Base-by-base conservation (phyloP, 768 basidiomycete genomes). In the Lactifluus hygrophoroides region DNA sequence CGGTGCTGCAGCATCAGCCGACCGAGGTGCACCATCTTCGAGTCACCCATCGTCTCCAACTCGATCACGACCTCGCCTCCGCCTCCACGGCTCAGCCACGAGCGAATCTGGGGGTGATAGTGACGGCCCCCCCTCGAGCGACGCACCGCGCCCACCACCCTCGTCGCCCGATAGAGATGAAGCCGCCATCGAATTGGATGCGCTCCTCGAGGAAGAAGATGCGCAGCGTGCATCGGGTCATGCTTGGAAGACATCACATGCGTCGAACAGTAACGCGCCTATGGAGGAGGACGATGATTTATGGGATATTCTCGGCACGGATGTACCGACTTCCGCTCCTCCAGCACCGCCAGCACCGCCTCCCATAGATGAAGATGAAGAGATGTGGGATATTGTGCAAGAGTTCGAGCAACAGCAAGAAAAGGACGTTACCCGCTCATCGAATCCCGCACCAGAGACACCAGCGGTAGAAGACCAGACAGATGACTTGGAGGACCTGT, bases 361-460 rank as follows among this genome's bases (percentile, higher is more conserved):
- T 4, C 65, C 58, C 1, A 56, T 61, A 19, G 67, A 72, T 16
- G 79, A 81, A 6, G 83, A 86, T 34, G 80, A 82, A 42, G 87
- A 88, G 6, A 80, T 89, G 78, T 90, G 90, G 84, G 79, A 83
- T 62, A 75, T 85, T 42, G 71, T 88, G 53, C 66, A 77, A 40
- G 82, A 87, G 66, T 70, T 82, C 34, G 83, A 82, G 68, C 67
- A 59, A 59, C 65, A 64, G 13, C 38, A 56, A 51, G 19, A 27
- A 34, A 49, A 47, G 16, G 38, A 60, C 40, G 21, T 13, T 32
- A 9, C 48, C 7, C 46, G 14, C 21, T 35, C 28, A 44, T 14
- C 42, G 37, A 51, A 65, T 35, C 7, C 14, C n/a, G 44, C 27
- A 23, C 37, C 17, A 46, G 25, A 43, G 48, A 40, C 27, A 28